These are phyloP conservation scores for Mucor circinelloides DNA, from an alignment of 371 early-diverging fungal species.

Conservation along the genomic window DNA sequence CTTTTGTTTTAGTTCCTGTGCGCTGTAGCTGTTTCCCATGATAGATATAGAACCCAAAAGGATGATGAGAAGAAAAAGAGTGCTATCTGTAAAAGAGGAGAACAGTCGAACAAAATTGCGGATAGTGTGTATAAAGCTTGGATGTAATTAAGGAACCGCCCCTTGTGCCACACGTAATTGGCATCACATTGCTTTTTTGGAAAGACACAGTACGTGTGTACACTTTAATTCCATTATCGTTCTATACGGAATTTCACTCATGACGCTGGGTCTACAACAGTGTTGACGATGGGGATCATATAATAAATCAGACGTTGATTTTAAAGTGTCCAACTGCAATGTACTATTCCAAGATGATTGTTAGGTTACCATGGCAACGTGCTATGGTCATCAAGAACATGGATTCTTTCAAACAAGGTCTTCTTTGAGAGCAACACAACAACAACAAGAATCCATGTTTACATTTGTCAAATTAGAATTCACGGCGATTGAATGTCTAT, in stretches of 20 bases:
- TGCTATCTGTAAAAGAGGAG: background rate
- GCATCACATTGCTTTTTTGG: background rate
- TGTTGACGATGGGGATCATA: too few relatives aligned
- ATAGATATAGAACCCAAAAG: background rate
- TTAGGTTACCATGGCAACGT: too few relatives aligned
- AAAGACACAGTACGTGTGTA: background rate
- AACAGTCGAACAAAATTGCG: background rate
- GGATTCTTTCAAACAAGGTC: too few relatives aligned
- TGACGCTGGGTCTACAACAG: too few relatives aligned
- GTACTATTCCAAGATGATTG: too few relatives aligned
- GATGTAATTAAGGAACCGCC: background rate
- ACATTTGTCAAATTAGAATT: background rate
- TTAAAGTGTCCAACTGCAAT: too few relatives aligned
- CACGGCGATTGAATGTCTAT: background rate
- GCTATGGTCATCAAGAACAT: too few relatives aligned
- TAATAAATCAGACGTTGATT: too few relatives aligned
- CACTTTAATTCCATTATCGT: background rate
- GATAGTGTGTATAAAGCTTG: background rate
- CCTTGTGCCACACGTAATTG: background rate
- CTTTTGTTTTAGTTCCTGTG: conserved; percentile 38
- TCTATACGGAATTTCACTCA: too few relatives aligned
- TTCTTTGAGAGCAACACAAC: too few relatives aligned
- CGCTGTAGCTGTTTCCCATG: conserved; percentile 46
- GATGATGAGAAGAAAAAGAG: background rate
- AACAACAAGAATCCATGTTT: too few relatives aligned